These are phyloP conservation scores for Cyberlindnera bimundalis DNA, from an alignment of 805 yeast species.

Conservation along the genomic window DNA sequence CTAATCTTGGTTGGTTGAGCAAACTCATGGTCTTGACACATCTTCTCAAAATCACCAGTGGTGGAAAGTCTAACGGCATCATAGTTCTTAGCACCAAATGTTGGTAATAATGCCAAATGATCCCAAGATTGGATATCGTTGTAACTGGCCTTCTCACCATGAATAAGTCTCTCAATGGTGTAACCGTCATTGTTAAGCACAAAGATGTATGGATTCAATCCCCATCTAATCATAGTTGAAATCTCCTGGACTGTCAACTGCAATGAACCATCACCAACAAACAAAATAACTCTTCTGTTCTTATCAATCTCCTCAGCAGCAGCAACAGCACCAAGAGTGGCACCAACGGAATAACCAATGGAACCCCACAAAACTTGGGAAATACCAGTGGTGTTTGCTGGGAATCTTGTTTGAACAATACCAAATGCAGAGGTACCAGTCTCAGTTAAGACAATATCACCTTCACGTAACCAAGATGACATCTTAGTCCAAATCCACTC, in stretches of 20 bases:
- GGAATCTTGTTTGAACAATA: conserved; percentile 62
- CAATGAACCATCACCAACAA: conserved; percentile 74
- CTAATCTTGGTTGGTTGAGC: conserved; percentile 56
- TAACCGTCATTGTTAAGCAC: conserved; percentile 71
- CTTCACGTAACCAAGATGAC: conserved; percentile 59
- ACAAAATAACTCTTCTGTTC: conserved; percentile 57
- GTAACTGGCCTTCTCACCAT: conserved; percentile 62
- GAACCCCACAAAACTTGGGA: conserved; percentile 79
- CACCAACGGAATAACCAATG: conserved; percentile 68
- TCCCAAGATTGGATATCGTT: conserved; percentile 70
- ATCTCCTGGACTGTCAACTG: conserved; percentile 74
- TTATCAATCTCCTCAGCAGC: conserved; percentile 65
- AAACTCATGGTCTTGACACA: conserved; percentile 46
- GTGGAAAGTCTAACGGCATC: conserved; percentile 53
- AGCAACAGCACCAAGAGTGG: conserved; percentile 63
- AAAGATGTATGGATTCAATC: conserved; percentile 63
- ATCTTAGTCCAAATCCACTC: conserved; percentile 68
- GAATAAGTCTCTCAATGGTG: conserved; percentile 72
- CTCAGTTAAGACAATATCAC: conserved; percentile 66
- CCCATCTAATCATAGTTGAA: conserved; percentile 66
- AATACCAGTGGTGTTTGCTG: conserved; percentile 57
- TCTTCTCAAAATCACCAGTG: conserved; percentile 53
- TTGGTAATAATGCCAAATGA: conserved; percentile 52
- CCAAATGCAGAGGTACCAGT: conserved; percentile 79
- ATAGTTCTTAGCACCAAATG: conserved; percentile 47